These are phyloP conservation scores for Corymbia maculata DNA, from an alignment of 345 rosid species.

Conservation along the genomic window DNA sequence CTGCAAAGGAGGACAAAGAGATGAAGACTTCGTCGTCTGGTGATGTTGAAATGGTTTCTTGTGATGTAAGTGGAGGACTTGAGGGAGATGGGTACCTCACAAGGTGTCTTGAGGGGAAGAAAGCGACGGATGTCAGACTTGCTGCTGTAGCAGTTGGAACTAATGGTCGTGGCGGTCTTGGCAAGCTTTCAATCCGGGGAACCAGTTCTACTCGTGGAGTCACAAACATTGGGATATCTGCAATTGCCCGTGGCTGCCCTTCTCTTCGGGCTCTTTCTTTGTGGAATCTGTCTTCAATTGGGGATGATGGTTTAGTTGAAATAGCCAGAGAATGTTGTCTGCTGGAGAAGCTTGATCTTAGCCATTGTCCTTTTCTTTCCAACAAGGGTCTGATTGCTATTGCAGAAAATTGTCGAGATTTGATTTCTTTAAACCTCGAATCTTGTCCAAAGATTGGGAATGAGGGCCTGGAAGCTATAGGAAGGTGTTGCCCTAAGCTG, in stretches of 20 bases:
- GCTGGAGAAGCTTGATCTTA: conserved; percentile 67
- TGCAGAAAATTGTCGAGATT: conserved; percentile 47
- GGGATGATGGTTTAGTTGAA: conserved; percentile 46
- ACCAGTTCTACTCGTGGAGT: conserved; percentile 36
- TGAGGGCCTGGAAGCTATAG: conserved; percentile 57
- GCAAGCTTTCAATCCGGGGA: conserved; percentile 59
- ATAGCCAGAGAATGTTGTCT: conserved; percentile 47
- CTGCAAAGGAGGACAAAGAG: background rate
- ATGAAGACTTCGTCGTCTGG: conserved; percentile 4
- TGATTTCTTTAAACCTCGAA: conserved; percentile 43
- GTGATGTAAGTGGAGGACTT: conserved; percentile 8
- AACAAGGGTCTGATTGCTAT: conserved; percentile 52
- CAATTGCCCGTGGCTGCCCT: conserved; percentile 53
- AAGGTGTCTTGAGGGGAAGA: conserved; percentile 66
- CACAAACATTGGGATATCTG: conserved; percentile 46
- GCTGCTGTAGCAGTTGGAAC: conserved; percentile 69
- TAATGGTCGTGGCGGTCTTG: conserved; percentile 50
- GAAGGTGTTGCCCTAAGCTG: conserved; percentile 39
- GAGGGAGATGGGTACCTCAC: conserved; percentile 46
- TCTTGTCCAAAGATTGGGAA: conserved; percentile 51
- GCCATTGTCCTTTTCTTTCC: conserved; percentile 47
- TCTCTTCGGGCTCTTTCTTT: conserved; percentile 53
- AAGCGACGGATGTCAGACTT: conserved; percentile 63
- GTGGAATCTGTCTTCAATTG: conserved; percentile 54
- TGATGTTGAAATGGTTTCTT: conserved; percentile 28